Evolutionary conservation across 2,329 filamentous ascomycete genomes (phyloP).

Genomic region (Ceratocystis albifundus): DNA sequence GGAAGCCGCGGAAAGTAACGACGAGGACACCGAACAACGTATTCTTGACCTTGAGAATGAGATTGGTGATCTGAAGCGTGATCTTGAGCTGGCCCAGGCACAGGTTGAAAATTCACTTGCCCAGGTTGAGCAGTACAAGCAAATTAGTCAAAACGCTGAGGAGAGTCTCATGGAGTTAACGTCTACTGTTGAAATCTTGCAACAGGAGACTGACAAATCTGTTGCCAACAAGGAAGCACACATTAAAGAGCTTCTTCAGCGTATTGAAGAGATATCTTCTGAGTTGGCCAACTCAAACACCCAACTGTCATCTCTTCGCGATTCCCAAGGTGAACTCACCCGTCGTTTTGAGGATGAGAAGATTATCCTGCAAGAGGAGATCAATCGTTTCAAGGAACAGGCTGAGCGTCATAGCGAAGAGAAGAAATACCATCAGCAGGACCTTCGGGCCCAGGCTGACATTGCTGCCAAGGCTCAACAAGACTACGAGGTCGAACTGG

Average conservation of each 20-base stretch:
- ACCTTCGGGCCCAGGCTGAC: slow-evolving; percentile 83
- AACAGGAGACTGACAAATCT: slow-evolving; percentile 68
- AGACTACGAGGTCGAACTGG: slow-evolving; percentile 85
- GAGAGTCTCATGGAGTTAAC: slow-evolving; percentile 73
- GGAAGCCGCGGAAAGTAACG: slow-evolving; percentile 33
- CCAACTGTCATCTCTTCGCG: slow-evolving; percentile 68
- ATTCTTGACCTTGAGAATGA: slow-evolving; percentile 75
- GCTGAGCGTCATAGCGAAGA: slow-evolving; percentile 68
- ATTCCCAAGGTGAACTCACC: slow-evolving; percentile 64
- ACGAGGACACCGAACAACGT: slow-evolving; percentile 45
- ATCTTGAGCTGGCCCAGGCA: slow-evolving; percentile 66
- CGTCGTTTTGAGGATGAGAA: slow-evolving; percentile 73
- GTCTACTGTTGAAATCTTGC: slow-evolving; percentile 72
- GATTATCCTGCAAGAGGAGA: slow-evolving; percentile 62
- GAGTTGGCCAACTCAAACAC: slow-evolving; percentile 73
- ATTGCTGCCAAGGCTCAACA: slow-evolving; percentile 89
- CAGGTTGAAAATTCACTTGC: slow-evolving; percentile 72
- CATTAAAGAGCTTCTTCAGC: slow-evolving; percentile 70
- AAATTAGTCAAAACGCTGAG: slow-evolving; percentile 75
- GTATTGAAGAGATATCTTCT: slow-evolving; percentile 68
- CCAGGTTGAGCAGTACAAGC: slow-evolving; percentile 77
- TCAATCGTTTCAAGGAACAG: slow-evolving; percentile 71
- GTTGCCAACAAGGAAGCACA: slow-evolving; percentile 66
- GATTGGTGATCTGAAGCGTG: slow-evolving; percentile 73
- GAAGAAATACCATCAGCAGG: slow-evolving; percentile 75